phyloP scores from a whole-genome alignment of 2,329 filamentous ascomycete genomes.

The Fusarium nelsonii region DNA sequence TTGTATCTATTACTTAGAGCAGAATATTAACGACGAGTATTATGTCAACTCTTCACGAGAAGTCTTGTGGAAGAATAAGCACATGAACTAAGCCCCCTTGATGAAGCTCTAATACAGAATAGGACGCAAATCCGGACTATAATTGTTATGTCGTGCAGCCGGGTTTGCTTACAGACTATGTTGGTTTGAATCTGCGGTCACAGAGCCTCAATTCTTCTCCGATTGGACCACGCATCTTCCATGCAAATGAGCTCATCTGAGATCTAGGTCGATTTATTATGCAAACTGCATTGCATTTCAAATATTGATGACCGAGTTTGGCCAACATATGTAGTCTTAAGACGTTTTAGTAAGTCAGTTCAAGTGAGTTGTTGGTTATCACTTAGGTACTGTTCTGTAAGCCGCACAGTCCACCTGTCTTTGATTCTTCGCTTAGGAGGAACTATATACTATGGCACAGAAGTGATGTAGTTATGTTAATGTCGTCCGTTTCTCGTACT shows the following conservation, averaged over 20 bases:
- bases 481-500: no score
- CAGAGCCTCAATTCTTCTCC: background rate
- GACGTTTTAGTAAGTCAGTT: slow-evolving; percentile 7
- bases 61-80: background rate
- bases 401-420: background rate
- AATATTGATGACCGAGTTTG: background rate
- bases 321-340: background rate
- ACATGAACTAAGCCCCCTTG: background rate
- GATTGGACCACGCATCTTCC: background rate
- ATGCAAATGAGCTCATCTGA: background rate
- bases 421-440: background rate
- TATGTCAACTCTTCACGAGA: background rate
- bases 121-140: background rate
- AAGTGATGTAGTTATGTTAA: background rate
- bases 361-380: background rate
- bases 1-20: background rate
- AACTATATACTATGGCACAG: no score
- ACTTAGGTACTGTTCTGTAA: background rate
- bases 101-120: no score
- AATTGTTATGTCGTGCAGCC: background rate
- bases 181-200: background rate
- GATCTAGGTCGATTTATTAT: background rate
- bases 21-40: background rate
- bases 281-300: background rate
- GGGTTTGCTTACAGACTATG: background rate